These are phyloP conservation scores for Narthecium ossifragum DNA, from an alignment of 106 monocot species.

Conservation along the genomic window DNA sequence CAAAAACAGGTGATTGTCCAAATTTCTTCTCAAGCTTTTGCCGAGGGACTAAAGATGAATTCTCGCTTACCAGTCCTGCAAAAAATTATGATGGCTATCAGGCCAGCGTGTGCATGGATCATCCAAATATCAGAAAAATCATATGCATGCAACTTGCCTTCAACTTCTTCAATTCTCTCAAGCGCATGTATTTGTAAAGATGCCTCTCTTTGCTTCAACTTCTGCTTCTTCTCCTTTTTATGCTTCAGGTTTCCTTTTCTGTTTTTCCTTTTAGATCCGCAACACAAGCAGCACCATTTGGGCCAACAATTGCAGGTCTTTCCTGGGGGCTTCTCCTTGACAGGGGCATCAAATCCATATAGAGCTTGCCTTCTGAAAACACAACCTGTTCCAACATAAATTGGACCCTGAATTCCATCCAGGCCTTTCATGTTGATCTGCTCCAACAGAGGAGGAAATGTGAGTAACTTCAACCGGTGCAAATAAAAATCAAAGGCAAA, in stretches of 20 bases:
- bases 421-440: conserved; percentile 91
- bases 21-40: conserved; percentile 73
- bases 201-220: conserved; percentile 38
- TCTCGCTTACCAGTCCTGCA: conserved; percentile 26
- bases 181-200: conserved; percentile 56
- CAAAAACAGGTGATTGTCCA: conserved; percentile 72
- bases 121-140: neutral
- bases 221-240: conserved; percentile 24
- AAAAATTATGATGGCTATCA: neutral
- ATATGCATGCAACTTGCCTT: conserved; percentile 21
- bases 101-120: neutral
- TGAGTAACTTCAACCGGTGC: neutral
- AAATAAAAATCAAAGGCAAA: no score
- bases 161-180: conserved; percentile 36
- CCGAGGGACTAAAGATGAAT: conserved; percentile 26
- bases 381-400: conserved; percentile 86
- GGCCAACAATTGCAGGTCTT: conserved; percentile 89
- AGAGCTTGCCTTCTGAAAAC: conserved; percentile 74
- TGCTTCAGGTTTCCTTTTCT: conserved; percentile 28
- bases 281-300: conserved; percentile 56
- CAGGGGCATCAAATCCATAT: conserved; percentile 83
- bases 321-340: conserved; percentile 41
- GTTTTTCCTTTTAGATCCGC: conserved; percentile 33
- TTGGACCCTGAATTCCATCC: conserved; percentile 84
- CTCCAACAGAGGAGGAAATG: neutral